phyloP scores from a whole-genome alignment of 2,329 filamentous ascomycete genomes.

The Leptographium radiaticola region DNA sequence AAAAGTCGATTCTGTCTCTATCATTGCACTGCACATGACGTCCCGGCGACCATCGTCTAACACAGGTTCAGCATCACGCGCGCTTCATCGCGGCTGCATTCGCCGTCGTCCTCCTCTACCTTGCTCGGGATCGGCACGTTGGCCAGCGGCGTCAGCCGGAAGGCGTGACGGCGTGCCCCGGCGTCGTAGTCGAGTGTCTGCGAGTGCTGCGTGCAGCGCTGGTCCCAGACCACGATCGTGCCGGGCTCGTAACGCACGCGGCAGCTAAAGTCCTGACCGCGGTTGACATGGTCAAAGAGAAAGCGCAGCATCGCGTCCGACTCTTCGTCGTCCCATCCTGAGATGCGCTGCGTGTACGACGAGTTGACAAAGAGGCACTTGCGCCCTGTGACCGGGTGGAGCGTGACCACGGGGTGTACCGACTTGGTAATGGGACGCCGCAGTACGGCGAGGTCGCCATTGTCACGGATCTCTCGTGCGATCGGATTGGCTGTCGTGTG shows the following conservation, averaged over 20 bases:
- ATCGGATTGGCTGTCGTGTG: slow-evolving; percentile 30
- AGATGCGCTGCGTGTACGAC: slow-evolving; percentile 43
- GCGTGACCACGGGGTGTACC: slow-evolving; percentile 66
- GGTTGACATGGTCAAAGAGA: slow-evolving; percentile 28
- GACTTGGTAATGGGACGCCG: slow-evolving; percentile 40
- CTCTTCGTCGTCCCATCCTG: slow-evolving; percentile 77
- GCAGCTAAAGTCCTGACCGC: slow-evolving; percentile 32
- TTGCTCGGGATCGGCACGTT: slow-evolving; percentile 28
- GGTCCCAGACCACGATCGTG: slow-evolving; percentile 28
- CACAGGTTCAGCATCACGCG: slow-evolving; percentile 10
- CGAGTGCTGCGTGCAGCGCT: slow-evolving; percentile 14
- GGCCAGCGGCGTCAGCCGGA: slow-evolving; percentile 20
- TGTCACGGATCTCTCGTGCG: slow-evolving; percentile 11
- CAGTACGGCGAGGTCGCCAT: slow-evolving; percentile 13
- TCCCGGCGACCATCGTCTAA: background rate
- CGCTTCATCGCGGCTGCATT: slow-evolving; percentile 6
- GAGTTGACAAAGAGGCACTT: slow-evolving; percentile 71
- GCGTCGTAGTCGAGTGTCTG: slow-evolving; percentile 12
- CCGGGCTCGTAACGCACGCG: slow-evolving; percentile 32
- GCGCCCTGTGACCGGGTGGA: slow-evolving; percentile 70
- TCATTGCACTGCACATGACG: background rate
- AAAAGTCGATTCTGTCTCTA: too few species aligned
- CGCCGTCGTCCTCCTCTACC: slow-evolving; percentile 10
- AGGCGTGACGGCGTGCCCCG: slow-evolving; percentile 11
- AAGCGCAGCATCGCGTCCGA: slow-evolving; percentile 45